Evolutionary conservation across 306 rosid genomes (phyloP).

Genomic region (Trichosanthes truncata): DNA sequence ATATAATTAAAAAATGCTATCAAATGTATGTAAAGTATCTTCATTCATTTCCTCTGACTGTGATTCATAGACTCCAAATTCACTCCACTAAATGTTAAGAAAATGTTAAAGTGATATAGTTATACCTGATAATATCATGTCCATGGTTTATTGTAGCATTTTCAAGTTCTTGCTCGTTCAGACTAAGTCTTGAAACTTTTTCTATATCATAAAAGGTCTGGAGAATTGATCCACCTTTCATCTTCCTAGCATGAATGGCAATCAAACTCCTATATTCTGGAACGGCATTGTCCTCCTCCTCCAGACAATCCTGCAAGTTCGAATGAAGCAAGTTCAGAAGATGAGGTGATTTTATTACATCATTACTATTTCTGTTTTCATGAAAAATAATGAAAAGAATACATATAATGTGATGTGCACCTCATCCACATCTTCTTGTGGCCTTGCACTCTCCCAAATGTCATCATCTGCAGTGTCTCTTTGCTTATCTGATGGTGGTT

Average conservation of each 20-base stretch:
- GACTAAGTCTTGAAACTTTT: slow-evolving; percentile 59
- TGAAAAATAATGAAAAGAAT: no score
- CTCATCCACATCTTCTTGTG: slow-evolving; percentile 16
- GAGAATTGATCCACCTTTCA: slow-evolving; percentile 27
- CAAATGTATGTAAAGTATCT: neutral
- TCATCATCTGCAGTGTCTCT: slow-evolving; percentile 15
- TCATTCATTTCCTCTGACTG: neutral
- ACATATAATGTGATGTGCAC: slow-evolving; percentile 29
- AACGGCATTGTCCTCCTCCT: slow-evolving; percentile 9
- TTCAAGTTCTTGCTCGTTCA: slow-evolving; percentile 78
- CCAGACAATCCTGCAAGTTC: neutral
- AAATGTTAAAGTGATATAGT: neutral
- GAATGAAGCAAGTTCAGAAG: neutral
- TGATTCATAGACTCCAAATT: neutral
- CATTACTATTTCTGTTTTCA: neutral
- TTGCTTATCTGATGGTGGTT: neutral
- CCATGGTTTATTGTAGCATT: slow-evolving; percentile 16
- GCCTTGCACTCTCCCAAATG: neutral
- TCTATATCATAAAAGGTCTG: slow-evolving; percentile 16
- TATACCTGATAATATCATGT: slow-evolving; percentile 53
- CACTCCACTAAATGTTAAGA: neutral
- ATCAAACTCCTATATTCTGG: slow-evolving; percentile 50
- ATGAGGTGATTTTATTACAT: neutral
- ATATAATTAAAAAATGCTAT: neutral
- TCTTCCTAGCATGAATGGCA: slow-evolving; percentile 76